These are phyloP conservation scores for Nannizzia gypsea DNA, from an alignment of 2,329 filamentous ascomycete genomes.

Conservation along the genomic window DNA sequence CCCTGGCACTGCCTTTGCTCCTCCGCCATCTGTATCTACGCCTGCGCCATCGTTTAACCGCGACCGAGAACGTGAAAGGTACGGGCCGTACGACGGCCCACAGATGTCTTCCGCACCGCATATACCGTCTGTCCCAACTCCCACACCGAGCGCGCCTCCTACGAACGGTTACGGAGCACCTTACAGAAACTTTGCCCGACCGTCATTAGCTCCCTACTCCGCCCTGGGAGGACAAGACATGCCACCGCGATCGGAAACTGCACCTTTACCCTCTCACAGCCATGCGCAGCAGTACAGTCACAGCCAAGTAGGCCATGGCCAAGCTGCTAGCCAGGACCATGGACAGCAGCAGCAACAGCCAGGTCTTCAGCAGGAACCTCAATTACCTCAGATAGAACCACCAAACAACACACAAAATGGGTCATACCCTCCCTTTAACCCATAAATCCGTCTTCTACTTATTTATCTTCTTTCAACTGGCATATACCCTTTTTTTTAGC, in stretches of 20 bases:
- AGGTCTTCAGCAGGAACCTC: neutral
- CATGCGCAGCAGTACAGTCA: neutral
- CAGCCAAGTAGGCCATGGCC: neutral
- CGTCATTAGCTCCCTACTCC: neutral
- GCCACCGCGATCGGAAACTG: slow-evolving; percentile 7
- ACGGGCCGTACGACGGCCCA: neutral
- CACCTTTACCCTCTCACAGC: slow-evolving; percentile 1
- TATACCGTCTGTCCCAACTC: slow-evolving; percentile 3
- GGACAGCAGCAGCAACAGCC: neutral
- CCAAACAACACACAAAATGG: neutral
- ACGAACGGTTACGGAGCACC: neutral
- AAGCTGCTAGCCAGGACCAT: neutral
- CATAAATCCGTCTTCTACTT: neutral
- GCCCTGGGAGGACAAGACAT: neutral
- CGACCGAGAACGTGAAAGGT: neutral
- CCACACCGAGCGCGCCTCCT: slow-evolving; percentile 8
- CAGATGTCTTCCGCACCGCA: neutral
- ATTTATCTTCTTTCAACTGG: neutral
- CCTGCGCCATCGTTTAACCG: neutral
- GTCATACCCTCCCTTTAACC: neutral
- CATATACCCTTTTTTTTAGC: neutral
- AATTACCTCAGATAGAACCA: neutral
- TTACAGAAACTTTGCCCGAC: slow-evolving; percentile 10
- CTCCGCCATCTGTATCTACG: neutral
- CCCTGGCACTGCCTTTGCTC: neutral